Conservation (phyloP, 495 filamentous ascomycete genomes). For the Penicillium canescens region DNA sequence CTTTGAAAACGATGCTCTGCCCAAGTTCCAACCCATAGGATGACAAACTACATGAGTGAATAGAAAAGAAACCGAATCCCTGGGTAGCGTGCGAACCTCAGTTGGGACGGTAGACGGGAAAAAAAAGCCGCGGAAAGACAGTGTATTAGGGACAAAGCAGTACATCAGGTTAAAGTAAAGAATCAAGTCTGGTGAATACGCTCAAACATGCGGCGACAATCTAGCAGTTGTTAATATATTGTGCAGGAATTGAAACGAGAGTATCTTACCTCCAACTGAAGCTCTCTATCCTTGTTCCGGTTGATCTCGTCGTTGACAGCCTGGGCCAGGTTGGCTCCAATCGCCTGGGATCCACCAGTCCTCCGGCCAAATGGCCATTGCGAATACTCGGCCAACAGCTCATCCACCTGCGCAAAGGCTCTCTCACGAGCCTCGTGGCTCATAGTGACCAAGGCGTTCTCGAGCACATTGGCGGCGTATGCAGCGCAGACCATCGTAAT, state of each 20-base stretch:
- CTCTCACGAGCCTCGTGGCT: conserved; percentile 92
- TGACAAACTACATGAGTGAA: conserved; percentile 39
- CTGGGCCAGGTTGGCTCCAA: conserved; percentile 93
- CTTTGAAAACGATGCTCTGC: conserved; percentile 29
- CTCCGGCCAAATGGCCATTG: conserved; percentile 93
- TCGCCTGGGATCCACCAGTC: conserved; percentile 69
- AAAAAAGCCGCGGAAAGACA: conserved; percentile 14
- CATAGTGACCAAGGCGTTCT: conserved; percentile 92
- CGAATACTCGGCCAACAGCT: conserved; percentile 90
- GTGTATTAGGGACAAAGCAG: conserved; percentile 28
- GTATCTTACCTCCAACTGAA: conserved; percentile 84
- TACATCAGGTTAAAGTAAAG: conserved; percentile 65
- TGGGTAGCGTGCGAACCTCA: conserved; percentile 9
- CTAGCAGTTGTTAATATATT: conserved; percentile 40
- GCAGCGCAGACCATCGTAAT: conserved; percentile 96
- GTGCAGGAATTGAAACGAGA: not conserved
- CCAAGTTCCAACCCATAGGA: conserved; percentile 35
- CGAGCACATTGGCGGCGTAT: conserved; percentile 96
- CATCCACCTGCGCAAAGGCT: conserved; percentile 95
- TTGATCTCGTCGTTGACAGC: conserved; percentile 86
- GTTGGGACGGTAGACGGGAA: conserved; percentile 8
- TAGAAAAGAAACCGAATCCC: conserved; percentile 25
- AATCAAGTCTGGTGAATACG: conserved; percentile 96
- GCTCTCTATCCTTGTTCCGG: conserved; percentile 81
- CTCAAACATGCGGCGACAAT: conserved; percentile 92